A percentile compares a stretch with the other conserved stretches of the same genome.
phyloP scores from a whole-genome alignment of 2,329 filamentous ascomycete species.

The Truncatella angustata region DNA sequence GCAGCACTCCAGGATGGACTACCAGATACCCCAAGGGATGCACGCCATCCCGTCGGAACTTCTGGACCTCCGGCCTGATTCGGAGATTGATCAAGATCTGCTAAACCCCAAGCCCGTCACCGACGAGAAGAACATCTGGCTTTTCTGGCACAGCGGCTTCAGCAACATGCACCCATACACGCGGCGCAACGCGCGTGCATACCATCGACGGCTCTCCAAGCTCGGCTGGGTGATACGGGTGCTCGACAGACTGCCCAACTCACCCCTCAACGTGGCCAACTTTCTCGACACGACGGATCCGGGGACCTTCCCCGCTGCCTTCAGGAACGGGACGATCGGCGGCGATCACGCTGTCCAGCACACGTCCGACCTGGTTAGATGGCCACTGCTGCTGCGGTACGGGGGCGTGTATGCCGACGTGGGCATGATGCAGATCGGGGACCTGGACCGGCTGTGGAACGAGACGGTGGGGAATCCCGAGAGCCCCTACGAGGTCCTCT shows the following conservation, averaged over 20 bases:
- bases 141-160: slow-evolving; percentile 56
- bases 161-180: slow-evolving; percentile 48
- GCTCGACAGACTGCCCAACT: slow-evolving; percentile 41
- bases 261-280: slow-evolving; percentile 45
- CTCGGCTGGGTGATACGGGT: slow-evolving; percentile 54
- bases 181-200: slow-evolving; percentile 51
- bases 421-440: slow-evolving; percentile 55
- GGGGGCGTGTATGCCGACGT: slow-evolving; percentile 59
- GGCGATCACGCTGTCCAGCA: slow-evolving; percentile 53
- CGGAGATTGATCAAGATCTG: slow-evolving; percentile 42
- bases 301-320: slow-evolving; percentile 45
- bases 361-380: slow-evolving; percentile 57
- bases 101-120: slow-evolving; percentile 36
- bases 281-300: slow-evolving; percentile 46
- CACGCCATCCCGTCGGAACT: slow-evolving; percentile 36
- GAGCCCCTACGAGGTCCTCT: slow-evolving; percentile 46
- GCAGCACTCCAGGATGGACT: slow-evolving; percentile 21
- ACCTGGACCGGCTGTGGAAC: slow-evolving; percentile 53
- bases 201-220: slow-evolving; percentile 50
- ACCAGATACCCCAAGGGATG: slow-evolving; percentile 37
- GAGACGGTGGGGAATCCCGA: slow-evolving; percentile 42
- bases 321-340: slow-evolving; percentile 44
- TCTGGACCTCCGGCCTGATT: slow-evolving; percentile 45
- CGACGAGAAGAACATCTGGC: slow-evolving; percentile 53
- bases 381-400: slow-evolving; percentile 53